Evolutionary conservation across 2,329 filamentous ascomycete species (phyloP).

Genomic region (Penicillium capsulatum): DNA sequence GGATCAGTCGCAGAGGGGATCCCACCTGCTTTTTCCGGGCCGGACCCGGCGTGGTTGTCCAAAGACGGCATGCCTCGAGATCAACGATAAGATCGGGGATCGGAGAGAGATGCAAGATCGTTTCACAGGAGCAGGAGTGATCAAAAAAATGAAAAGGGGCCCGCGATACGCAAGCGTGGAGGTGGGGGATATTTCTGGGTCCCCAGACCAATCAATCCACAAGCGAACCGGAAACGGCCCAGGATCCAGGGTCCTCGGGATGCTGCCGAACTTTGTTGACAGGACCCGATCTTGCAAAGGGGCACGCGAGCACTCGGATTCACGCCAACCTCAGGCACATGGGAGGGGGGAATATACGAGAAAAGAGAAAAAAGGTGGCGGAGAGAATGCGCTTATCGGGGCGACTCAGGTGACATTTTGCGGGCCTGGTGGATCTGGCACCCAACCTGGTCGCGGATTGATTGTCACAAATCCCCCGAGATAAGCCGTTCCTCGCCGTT

Average conservation of each 20-base stretch:
- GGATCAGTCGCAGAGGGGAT: slow-evolving; percentile 7
- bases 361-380: slow-evolving; percentile 15
- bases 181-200: slow-evolving; percentile 16
- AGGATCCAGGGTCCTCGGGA: slow-evolving; percentile 6
- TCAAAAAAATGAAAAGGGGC: neutral
- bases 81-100: neutral
- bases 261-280: slow-evolving; percentile 6
- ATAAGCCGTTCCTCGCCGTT: neutral
- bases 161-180: slow-evolving; percentile 5
- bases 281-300: neutral
- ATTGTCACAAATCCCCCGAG: slow-evolving; percentile 5
- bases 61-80: slow-evolving; percentile 27
- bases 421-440: slow-evolving; percentile 21
- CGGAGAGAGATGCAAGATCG: neutral
- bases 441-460: slow-evolving; percentile 1
- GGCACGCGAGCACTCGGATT: neutral
- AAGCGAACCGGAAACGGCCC: slow-evolving; percentile 20
- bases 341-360: neutral
- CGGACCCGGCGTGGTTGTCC: slow-evolving; percentile 21
- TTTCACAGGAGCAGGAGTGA: neutral
- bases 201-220: slow-evolving; percentile 4
- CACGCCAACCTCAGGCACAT: neutral
- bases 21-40: slow-evolving; percentile 31
- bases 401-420: slow-evolving; percentile 18
- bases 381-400: slow-evolving; percentile 19